Base-by-base conservation (phyloP, 495 filamentous ascomycete genomes). In the Chaetomium fimeti region DNA sequence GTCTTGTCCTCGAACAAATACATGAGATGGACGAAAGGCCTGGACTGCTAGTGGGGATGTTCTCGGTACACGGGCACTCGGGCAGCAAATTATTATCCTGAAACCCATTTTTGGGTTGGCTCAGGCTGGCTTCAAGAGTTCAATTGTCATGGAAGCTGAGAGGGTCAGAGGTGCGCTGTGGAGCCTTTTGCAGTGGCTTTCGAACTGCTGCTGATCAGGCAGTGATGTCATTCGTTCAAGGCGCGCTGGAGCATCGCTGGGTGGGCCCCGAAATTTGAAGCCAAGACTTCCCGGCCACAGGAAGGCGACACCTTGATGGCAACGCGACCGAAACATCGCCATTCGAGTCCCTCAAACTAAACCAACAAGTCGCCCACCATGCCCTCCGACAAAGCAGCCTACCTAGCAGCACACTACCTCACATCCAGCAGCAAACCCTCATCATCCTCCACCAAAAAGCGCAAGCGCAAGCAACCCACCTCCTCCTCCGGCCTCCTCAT, bases 351-450 rank as follows among this genome's bases (percentile, higher is more conserved):
- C 2, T 9, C 6, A 7, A 5, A 15, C 16, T 5, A 29, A 53
- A 42, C 16, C 40, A 57, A 53, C 20, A 48, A 28, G 27, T 16
- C 62, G 42, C 28, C 63, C 53, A 70, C 18, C 9, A 85, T 85
- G 83, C 80, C 84, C 51, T 84, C 88, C 60, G 79, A 83, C 69
- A 85, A 96, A 67, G 88, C 92, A 29, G 85, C 87, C 76, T 99
- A 98, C 76, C 88, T 99, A 57, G 93, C 94, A 59, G 89, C 92
- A 68, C 96, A 92, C 76, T 99, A 99, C 78, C 88, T 99, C 5
- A 89, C 77, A 40, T 75, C 91, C 36, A 91, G 93, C 74, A 78
- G 86, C 48, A 86, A 88, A 53, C 80, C 88, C 28, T 87, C 68
- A 20, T 88, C 66, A 18, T 57, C 57, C 0, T 47, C 57, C 1